These are phyloP conservation scores for Achaetomiella virescens DNA, from an alignment of 495 filamentous ascomycete genomes.

Conservation along the genomic window DNA sequence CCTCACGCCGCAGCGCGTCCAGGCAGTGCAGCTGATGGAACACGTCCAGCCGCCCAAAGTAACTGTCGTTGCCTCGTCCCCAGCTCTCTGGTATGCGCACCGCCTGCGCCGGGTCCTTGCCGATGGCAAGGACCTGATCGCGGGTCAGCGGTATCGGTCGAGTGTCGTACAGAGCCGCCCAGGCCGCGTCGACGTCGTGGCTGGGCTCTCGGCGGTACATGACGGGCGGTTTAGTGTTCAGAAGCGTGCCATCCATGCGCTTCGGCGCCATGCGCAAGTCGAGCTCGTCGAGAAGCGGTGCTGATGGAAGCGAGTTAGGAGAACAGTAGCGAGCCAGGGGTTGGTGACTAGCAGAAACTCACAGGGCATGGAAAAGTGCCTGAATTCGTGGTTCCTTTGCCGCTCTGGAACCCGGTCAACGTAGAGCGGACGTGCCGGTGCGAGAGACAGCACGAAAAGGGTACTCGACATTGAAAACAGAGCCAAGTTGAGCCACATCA, in stretches of 20 bases:
- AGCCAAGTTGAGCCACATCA: no score
- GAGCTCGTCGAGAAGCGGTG: not conserved
- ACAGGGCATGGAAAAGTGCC: no score
- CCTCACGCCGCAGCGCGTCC: not conserved
- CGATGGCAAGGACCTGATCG: not conserved
- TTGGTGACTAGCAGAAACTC: not conserved
- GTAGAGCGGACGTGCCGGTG: no score
- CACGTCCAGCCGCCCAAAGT: not conserved
- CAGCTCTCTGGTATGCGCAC: not conserved
- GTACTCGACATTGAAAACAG: no score
- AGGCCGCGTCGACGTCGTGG: constrained; percentile 1
- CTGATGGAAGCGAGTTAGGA: not conserved
- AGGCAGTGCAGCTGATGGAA: constrained; percentile 12
- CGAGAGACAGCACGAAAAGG: no score
- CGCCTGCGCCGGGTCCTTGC: constrained; percentile 2
- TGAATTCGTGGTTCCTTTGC: no score
- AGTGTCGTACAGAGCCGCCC: not conserved
- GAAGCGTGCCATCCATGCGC: not conserved
- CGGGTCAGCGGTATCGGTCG: not conserved
- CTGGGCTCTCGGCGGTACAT: not conserved
- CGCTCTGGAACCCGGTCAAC: no score
- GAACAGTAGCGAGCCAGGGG: not conserved
- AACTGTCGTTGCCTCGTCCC: not conserved
- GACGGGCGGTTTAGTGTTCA: not conserved
- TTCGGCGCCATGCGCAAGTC: not conserved